Evolutionary conservation across 2,329 filamentous ascomycete genomes (phyloP), one percentile per base, ranked within the genome.

Genomic region (Calonectria honghensis): DNA sequence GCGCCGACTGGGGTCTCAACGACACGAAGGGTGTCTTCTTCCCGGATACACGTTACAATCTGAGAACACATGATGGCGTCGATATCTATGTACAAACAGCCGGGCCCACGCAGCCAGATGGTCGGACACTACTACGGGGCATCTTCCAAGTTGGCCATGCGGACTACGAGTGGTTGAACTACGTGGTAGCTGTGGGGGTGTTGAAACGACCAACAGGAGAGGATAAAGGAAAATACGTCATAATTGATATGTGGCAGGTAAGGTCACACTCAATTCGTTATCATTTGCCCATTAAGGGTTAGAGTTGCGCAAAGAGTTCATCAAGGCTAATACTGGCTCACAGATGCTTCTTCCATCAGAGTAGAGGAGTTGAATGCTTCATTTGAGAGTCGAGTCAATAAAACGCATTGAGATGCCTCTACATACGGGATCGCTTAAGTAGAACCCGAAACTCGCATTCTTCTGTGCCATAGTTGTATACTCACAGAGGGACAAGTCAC

Each of bases 141-240:
- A 70, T 83, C 0, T 86, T 86, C 32, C 84, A 86, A 73, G 84
- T 82, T 0, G 82, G 82, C 0, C 82, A 83, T 64, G 75, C 80
- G 2, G 81, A 83, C 35, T 86, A 86, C 66, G 76, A 80, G 41
- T 87, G 84, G 84, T 71, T 87, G 31, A 86, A 87, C 66, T 79
- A 79, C 16, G 78, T 84, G 1, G 80, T 86, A 1, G 83, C 81
- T 0, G 70, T 77, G 0, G 81, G 81, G 0, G 75, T 81, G 1
- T 10, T 81, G 29, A 66, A 78, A 2, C 27, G 76, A 0, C 76
- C 76, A 0, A 66, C 59, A 0, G 73, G 66, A 0, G 75, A 68
- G 5, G 74, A 73, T 1, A 74, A 59, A 0, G 79, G 77, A 0
- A 80, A 80, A 20, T 79, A 80, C 59, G 79, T 80, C 1, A n/a